A percentile compares a stretch with the other conserved stretches of the same genome.
Conservation (phyloP, 805 yeast species). For the Barnettozyma siamensis region DNA sequence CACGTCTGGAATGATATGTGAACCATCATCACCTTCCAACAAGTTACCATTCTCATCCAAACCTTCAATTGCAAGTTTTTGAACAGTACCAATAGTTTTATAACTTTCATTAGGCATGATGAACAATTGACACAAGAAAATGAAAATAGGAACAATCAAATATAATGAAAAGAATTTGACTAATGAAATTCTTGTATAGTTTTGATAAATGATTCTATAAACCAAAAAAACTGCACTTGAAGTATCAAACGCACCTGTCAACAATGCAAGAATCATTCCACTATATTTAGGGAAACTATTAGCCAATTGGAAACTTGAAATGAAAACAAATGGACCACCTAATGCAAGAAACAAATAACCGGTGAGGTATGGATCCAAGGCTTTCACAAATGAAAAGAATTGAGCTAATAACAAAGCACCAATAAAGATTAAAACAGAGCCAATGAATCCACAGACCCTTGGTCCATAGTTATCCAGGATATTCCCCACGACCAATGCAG, state of each 20-base stretch:
- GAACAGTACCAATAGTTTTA: conserved; percentile 62
- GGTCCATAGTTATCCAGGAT: conserved; percentile 81
- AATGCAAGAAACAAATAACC: conserved; percentile 78
- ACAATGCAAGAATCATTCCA: conserved; percentile 72
- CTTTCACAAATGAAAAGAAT: conserved; percentile 7
- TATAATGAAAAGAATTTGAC: conserved; percentile 60
- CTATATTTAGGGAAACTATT: conserved; percentile 79
- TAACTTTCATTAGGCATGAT: conserved; percentile 79
- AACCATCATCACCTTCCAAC: conserved; percentile 31
- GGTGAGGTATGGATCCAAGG: conserved; percentile 61
- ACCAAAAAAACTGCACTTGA: conserved; percentile 81
- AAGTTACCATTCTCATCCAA: conserved; percentile 63
- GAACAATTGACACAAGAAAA: conserved; percentile 62
- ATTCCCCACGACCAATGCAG: conserved; percentile 78
- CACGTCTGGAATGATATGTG: conserved; percentile 42
- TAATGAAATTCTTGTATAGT: conserved; percentile 33
- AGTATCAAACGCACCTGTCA: conserved; percentile 93
- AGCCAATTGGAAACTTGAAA: conserved; percentile 84
- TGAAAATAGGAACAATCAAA: conserved; percentile 72
- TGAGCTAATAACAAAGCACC: conserved; percentile 52
- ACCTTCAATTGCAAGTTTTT: conserved; percentile 66
- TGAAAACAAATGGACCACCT: conserved; percentile 93
- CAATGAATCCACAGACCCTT: conserved; percentile 67
- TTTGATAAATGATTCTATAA: conserved; percentile 62
- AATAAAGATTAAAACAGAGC: conserved; percentile 50